A percentile compares a stretch with the other conserved stretches of the same genome.
Evolutionary conservation across 1,284 basidiomycete genomes (phyloP).

Genomic region (Cerrena zonata): DNA sequence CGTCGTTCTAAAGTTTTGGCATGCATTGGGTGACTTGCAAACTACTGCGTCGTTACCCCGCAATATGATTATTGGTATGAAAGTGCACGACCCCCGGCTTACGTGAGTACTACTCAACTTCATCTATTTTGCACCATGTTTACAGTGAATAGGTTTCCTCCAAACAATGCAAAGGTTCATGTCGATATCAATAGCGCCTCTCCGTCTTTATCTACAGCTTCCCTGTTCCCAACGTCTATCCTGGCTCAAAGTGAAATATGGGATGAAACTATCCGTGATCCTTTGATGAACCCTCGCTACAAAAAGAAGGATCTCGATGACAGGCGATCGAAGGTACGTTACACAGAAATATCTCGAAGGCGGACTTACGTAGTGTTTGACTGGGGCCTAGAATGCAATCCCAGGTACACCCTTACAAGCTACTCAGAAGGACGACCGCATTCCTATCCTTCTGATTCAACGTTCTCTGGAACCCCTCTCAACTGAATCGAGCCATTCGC

Average conservation of each 20-base stretch:
- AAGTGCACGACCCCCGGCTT: constrained; percentile 75
- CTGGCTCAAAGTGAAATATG: constrained; percentile 69
- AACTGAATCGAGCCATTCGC: constrained; percentile 15
- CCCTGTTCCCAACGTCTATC: constrained; percentile 49
- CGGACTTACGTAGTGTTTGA: constrained; percentile 5
- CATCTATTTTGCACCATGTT: background rate
- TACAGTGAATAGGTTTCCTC: constrained; percentile 61
- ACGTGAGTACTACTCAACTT: constrained; percentile 37
- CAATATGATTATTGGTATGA: constrained; percentile 72
- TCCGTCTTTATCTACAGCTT: constrained; percentile 21
- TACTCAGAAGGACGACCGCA: constrained; percentile 66
- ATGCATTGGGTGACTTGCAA: constrained; percentile 52
- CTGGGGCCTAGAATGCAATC: constrained; percentile 58
- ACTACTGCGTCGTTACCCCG: constrained; percentile 62
- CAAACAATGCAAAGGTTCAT: constrained; percentile 57
- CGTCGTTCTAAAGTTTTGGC: constrained; percentile 58
- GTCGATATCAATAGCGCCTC: constrained; percentile 16
- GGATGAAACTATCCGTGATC: constrained; percentile 51
- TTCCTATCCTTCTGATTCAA: constrained; percentile 79
- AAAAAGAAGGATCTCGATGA: constrained; percentile 81
- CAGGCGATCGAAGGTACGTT: constrained; percentile 64
- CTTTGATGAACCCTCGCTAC: constrained; percentile 58
- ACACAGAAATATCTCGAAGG: constrained; percentile 4
- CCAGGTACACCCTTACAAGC: constrained; percentile 71
- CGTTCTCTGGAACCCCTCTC: constrained; percentile 52